These are phyloP conservation scores for Quercus engelmannii DNA, from an alignment of 306 rosid species.

Conservation along the genomic window DNA sequence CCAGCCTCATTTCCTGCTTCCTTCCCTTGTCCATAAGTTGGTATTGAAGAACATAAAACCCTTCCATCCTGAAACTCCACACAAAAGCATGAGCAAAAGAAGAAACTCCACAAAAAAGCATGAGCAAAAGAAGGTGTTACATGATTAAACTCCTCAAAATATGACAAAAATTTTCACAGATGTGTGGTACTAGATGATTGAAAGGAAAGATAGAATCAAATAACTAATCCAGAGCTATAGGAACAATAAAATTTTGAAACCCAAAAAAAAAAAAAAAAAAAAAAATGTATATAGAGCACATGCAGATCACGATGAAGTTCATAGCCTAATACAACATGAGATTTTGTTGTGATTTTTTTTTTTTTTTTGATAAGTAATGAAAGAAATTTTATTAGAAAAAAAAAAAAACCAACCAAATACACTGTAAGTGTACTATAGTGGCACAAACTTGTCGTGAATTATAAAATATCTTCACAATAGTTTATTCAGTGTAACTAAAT, in stretches of 20 bases:
- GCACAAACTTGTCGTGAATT: not conserved
- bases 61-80: slow-evolving; percentile 54
- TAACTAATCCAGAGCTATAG: not conserved
- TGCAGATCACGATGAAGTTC: not conserved
- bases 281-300: not conserved
- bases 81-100: slow-evolving; percentile 7
- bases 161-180: not conserved
- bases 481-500: not conserved
- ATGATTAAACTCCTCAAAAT: not conserved
- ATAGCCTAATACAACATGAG: not conserved
- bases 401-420: too few species aligned
- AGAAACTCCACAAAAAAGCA: not conserved
- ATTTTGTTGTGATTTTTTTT: too few species aligned
- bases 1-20: slow-evolving; percentile 69
- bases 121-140: slow-evolving; percentile 6
- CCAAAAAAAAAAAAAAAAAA: too few species aligned
- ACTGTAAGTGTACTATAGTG: too few species aligned
- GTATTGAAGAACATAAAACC: slow-evolving; percentile 59
- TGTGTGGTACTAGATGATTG: not conserved
- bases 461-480: not conserved
- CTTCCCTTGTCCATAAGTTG: slow-evolving; percentile 61
- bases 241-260: not conserved
- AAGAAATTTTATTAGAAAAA: too few species aligned
- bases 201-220: not conserved
- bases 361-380: too few species aligned